phyloP scores from a whole-genome alignment of 768 basidiomycete genomes.

The Auricularia heimuer region DNA sequence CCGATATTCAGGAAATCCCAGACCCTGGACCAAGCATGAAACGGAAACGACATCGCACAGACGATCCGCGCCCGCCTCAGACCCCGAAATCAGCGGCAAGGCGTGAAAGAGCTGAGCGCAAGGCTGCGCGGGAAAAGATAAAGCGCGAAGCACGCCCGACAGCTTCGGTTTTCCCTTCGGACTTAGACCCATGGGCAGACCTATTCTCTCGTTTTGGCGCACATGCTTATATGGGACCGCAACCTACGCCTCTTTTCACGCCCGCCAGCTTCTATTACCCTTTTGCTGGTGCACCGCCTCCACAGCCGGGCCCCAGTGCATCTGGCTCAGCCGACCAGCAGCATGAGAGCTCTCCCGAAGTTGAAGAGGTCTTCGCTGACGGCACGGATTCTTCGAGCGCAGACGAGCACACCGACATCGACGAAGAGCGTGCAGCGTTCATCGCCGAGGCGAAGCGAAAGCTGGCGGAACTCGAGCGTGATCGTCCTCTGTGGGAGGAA shows the following conservation, averaged over 20 bases:
- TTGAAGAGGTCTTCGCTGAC: no score
- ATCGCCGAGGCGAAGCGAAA: slow-evolving; percentile 61
- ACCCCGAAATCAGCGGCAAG: background rate
- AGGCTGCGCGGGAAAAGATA: background rate
- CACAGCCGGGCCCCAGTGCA: no score
- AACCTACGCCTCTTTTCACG: no score
- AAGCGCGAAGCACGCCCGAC: background rate
- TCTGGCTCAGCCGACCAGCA: no score
- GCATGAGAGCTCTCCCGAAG: no score
- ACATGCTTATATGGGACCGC: no score
- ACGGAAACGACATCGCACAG: background rate
- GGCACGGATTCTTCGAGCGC: slow-evolving; percentile 7
- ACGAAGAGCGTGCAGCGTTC: slow-evolving; percentile 28
- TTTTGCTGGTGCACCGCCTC: no score
- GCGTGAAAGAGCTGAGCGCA: background rate
- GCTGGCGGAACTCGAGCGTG: slow-evolving; percentile 55
- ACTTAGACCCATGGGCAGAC: background rate
- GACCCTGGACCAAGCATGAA: background rate
- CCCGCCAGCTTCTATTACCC: no score
- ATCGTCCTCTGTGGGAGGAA: slow-evolving; percentile 53
- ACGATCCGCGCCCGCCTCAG: background rate
- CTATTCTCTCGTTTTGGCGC: background rate
- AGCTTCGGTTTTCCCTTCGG: background rate
- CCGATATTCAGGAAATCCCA: background rate
- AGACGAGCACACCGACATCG: slow-evolving; percentile 20